A percentile compares a stretch with the other conserved stretches of the same genome.
phyloP scores from a whole-genome alignment of 306 rosid species.

The Hylodesmum podocarpum region DNA sequence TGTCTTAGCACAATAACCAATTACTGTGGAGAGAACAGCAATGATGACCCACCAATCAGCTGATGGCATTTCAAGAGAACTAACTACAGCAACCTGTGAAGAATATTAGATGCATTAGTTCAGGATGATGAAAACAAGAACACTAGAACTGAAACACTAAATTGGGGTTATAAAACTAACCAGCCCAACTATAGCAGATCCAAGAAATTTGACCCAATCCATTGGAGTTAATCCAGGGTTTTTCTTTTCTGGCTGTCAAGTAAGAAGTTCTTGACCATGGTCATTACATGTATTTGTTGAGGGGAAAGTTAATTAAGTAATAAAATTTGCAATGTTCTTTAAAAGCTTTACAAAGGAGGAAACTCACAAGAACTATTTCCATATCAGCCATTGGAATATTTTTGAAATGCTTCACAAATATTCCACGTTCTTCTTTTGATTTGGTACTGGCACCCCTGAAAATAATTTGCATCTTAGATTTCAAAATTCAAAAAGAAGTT shows the following conservation, averaged over 20 bases:
- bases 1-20: conserved; percentile 90
- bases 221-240: conserved; percentile 98
- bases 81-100: conserved; percentile 79
- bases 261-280: conserved; percentile 31
- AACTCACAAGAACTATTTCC: conserved; percentile 97
- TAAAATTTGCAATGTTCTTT: conserved; percentile 54
- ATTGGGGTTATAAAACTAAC: conserved; percentile 46
- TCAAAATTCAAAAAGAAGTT: conserved; percentile 28
- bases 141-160: neutral
- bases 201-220: conserved; percentile 96
- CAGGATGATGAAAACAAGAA: conserved; percentile 24
- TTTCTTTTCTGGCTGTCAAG: conserved; percentile 91
- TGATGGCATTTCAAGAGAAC: conserved; percentile 80
- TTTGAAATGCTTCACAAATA: conserved; percentile 90
- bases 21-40: conserved; percentile 78
- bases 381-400: conserved; percentile 98
- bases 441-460: conserved; percentile 65
- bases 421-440: conserved; percentile 64
- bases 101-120: conserved; percentile 27
- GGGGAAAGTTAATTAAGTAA: conserved; percentile 33
- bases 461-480: conserved; percentile 35
- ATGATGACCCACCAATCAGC: conserved; percentile 84
- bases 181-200: conserved; percentile 90
- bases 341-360: conserved; percentile 52
- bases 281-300: conserved; percentile 26